Percentiles rank a stretch among this genome's conserved stretches.
Conservation (phyloP, 2,329 filamentous ascomycete genomes). For the Phialemonium atrogriseum region DNA sequence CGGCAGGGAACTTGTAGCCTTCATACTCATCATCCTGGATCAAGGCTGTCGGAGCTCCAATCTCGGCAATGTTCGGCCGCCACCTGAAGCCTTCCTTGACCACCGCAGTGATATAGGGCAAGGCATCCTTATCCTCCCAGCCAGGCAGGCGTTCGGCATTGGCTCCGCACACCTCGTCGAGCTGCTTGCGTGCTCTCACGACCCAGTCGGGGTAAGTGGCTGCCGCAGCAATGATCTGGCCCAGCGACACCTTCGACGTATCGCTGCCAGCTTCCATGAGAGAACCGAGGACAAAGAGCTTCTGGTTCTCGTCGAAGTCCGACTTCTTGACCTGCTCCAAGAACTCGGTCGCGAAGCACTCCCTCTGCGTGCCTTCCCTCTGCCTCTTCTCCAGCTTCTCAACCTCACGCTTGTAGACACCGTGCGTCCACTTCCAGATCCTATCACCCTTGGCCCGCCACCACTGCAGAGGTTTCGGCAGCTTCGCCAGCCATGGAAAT, state of each 20-base stretch:
- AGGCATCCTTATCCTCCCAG: constrained; percentile 27
- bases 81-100: constrained; percentile 38
- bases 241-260: constrained; percentile 29
- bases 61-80: constrained; percentile 28
- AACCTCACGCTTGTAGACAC: constrained; percentile 18
- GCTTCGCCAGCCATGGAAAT: constrained; percentile 19
- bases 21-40: constrained; percentile 36
- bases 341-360: constrained; percentile 22
- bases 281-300: constrained; percentile 20
- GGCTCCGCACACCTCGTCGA: constrained; percentile 31
- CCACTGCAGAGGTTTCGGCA: constrained; percentile 21
- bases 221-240: constrained; percentile 20
- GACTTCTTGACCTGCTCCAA: constrained; percentile 12
- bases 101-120: constrained; percentile 33
- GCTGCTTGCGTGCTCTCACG: constrained; percentile 27
- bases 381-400: constrained; percentile 15
- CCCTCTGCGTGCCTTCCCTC: constrained; percentile 15
- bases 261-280: constrained; percentile 35
- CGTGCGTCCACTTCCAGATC: constrained; percentile 12
- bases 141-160: constrained; percentile 24
- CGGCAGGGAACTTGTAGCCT: constrained; percentile 33
- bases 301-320: constrained; percentile 13
- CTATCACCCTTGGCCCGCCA: constrained; percentile 18
- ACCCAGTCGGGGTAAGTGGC: constrained; percentile 21
- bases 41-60: constrained; percentile 25